phyloP scores from a whole-genome alignment of 768 basidiomycete genomes.

The Chalciporus sphaerocephalus region DNA sequence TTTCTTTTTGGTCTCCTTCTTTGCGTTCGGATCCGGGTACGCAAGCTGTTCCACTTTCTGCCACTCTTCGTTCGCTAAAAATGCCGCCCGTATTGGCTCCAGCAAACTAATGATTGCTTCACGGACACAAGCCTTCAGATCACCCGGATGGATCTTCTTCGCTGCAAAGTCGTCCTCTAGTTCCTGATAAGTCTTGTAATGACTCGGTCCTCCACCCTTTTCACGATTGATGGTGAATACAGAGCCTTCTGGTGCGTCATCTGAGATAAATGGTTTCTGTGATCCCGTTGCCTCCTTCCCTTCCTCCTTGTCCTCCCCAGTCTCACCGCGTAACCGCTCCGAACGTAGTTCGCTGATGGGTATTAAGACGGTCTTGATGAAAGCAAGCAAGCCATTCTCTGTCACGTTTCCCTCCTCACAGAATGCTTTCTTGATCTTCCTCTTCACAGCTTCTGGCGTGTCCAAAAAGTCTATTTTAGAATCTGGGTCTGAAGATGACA shows the following conservation, averaged over 20 bases:
- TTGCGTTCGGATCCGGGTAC: slow-evolving; percentile 75
- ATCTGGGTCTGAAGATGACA: slow-evolving; percentile 97
- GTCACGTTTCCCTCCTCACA: slow-evolving; percentile 89
- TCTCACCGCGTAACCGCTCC: slow-evolving; percentile 49
- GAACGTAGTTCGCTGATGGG: slow-evolving; percentile 76
- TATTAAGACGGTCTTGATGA: slow-evolving; percentile 82
- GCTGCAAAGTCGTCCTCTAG: slow-evolving; percentile 71
- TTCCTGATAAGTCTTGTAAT: slow-evolving; percentile 64
- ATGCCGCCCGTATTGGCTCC: slow-evolving; percentile 76
- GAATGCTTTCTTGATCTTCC: slow-evolving; percentile 89
- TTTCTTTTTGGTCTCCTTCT: slow-evolving; percentile 60
- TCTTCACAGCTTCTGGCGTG: slow-evolving; percentile 71
- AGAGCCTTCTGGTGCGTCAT: slow-evolving; percentile 73
- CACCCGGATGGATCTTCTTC: slow-evolving; percentile 81
- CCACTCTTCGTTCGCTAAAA: slow-evolving; percentile 77
- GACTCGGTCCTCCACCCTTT: slow-evolving; percentile 67
- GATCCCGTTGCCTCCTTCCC: slow-evolving; percentile 46
- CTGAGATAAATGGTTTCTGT: slow-evolving; percentile 59
- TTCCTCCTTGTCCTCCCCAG: slow-evolving; percentile 37
- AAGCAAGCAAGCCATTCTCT: slow-evolving; percentile 86
- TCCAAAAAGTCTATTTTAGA: slow-evolving; percentile 99
- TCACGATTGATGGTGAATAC: slow-evolving; percentile 77
- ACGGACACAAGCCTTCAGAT: slow-evolving; percentile 77
- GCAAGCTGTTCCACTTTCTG: slow-evolving; percentile 70
- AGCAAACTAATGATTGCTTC: slow-evolving; percentile 71